Evolutionary conservation across 2,329 filamentous ascomycete genomes (phyloP).

Genomic region (Arthrobotrys sinensis): DNA sequence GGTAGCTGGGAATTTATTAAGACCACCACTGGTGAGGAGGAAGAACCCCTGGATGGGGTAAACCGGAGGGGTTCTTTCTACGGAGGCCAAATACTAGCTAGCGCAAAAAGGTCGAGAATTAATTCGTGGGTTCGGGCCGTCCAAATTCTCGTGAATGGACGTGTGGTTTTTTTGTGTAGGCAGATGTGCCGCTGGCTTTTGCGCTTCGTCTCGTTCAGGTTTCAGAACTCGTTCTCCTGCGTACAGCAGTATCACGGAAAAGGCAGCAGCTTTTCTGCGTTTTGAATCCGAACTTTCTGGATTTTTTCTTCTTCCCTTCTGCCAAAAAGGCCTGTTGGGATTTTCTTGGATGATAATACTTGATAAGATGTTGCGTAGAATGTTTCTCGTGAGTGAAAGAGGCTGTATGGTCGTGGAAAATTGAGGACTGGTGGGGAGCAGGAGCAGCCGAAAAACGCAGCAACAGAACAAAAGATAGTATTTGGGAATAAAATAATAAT

Average conservation of each 20-base stretch:
- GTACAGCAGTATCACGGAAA: slow-evolving; percentile 55
- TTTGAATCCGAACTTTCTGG: slow-evolving; percentile 37
- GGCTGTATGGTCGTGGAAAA: slow-evolving; percentile 34
- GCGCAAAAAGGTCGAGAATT: slow-evolving; percentile 47
- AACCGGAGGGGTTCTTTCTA: slow-evolving; percentile 28
- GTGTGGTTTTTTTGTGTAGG: slow-evolving; percentile 38
- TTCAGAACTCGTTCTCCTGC: slow-evolving; percentile 57
- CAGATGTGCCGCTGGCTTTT: slow-evolving; percentile 56
- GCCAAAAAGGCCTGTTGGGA: not conserved
- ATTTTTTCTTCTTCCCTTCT: slow-evolving; percentile 2
- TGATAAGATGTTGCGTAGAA: slow-evolving; percentile 54
- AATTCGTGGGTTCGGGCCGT: slow-evolving; percentile 53
- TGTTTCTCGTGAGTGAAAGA: slow-evolving; percentile 35
- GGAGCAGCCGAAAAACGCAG: slow-evolving; percentile 44
- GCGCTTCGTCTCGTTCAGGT: slow-evolving; percentile 55
- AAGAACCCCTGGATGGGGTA: slow-evolving; percentile 57
- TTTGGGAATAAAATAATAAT: slow-evolving; percentile 43
- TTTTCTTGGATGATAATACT: slow-evolving; percentile 43
- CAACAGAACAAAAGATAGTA: slow-evolving; percentile 15
- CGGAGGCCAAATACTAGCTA: slow-evolving; percentile 41
- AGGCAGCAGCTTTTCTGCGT: slow-evolving; percentile 58
- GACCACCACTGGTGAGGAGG: slow-evolving; percentile 33
- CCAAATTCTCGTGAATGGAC: slow-evolving; percentile 44
- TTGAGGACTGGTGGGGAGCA: slow-evolving; percentile 41
- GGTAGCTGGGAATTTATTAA: slow-evolving; percentile 57